Conservation (phyloP, 768 basidiomycete species). For the Pleurotus ostreatus region DNA sequence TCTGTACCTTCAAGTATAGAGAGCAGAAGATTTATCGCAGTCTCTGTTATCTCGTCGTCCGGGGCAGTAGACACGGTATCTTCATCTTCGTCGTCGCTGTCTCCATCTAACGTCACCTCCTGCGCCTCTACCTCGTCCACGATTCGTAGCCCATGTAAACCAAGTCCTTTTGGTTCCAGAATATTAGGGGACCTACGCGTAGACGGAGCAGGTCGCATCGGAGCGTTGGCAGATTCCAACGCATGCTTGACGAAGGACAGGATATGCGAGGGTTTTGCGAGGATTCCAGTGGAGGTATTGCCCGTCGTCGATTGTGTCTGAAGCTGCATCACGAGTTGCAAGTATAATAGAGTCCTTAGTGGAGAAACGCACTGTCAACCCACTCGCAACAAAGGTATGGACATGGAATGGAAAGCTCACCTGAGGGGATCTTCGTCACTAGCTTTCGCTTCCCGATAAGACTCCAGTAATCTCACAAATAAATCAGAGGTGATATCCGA, state of each 20-base stretch:
- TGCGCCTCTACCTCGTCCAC: slow-evolving; percentile 36
- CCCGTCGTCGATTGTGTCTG: slow-evolving; percentile 62
- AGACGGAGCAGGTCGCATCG: slow-evolving; percentile 9
- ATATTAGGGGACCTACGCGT: slow-evolving; percentile 25
- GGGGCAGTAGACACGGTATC: slow-evolving; percentile 31
- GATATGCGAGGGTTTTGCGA: slow-evolving; percentile 64
- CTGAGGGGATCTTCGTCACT: slow-evolving; percentile 46
- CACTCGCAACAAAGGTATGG: background rate
- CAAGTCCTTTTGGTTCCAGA: background rate
- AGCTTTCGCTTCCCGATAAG: slow-evolving; percentile 49
- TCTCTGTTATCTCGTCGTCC: slow-evolving; percentile 68
- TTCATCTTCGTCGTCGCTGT: slow-evolving; percentile 51
- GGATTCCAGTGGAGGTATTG: slow-evolving; percentile 50
- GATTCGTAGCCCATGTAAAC: slow-evolving; percentile 27
- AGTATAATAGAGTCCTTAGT: slow-evolving; percentile 60
- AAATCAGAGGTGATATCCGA: slow-evolving; percentile 68
- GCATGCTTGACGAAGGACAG: slow-evolving; percentile 83
- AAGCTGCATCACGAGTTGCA: slow-evolving; percentile 82
- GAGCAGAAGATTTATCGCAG: slow-evolving; percentile 76
- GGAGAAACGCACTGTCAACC: background rate
- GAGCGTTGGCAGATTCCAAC: slow-evolving; percentile 39
- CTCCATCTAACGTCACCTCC: slow-evolving; percentile 32
- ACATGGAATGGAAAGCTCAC: slow-evolving; percentile 26
- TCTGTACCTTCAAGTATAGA: slow-evolving; percentile 79
- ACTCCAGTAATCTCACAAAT: slow-evolving; percentile 71